Conservation (phyloP, 2,329 filamentous ascomycete genomes). For the Calonectria multiphialidica region DNA sequence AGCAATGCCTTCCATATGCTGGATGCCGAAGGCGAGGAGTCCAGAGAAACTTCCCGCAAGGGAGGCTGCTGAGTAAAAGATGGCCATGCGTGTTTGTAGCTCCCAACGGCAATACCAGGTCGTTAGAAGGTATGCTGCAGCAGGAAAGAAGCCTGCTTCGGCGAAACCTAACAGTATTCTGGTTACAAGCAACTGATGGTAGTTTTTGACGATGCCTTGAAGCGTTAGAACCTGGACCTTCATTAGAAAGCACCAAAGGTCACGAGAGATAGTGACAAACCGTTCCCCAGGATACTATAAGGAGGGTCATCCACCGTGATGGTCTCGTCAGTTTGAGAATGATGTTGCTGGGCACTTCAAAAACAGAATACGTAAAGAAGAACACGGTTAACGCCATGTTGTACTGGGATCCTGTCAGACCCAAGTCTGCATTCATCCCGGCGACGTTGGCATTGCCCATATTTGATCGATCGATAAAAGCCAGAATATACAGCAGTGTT, state of each 20-base stretch:
- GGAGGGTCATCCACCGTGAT: neutral
- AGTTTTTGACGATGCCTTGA: constrained; percentile 14
- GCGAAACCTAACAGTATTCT: constrained; percentile 5
- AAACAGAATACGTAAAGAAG: constrained; percentile 22
- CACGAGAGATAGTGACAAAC: neutral
- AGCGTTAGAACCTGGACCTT: neutral
- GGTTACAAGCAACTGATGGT: neutral
- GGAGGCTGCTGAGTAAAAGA: constrained; percentile 33
- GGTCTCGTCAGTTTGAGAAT: too few relatives aligned
- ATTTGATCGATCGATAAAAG: constrained; percentile 44
- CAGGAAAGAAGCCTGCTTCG: constrained; percentile 20
- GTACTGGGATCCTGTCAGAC: constrained; percentile 61
- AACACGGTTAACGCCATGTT: constrained; percentile 61
- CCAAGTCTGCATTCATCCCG: constrained; percentile 40
- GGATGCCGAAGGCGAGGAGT: constrained; percentile 28
- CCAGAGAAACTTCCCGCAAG: constrained; percentile 47
- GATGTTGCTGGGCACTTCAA: constrained; percentile 29
- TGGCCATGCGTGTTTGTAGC: constrained; percentile 25
- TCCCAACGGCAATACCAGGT: constrained; percentile 34
- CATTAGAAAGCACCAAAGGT: neutral
- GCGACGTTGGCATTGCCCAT: constrained; percentile 44
- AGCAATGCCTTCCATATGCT: constrained; percentile 24
- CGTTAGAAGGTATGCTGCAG: neutral
- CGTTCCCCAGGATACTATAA: constrained; percentile 17
- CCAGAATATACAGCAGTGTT: constrained; percentile 40